Conservation (phyloP, 495 filamentous ascomycete genomes). For the Tuber indicum region DNA sequence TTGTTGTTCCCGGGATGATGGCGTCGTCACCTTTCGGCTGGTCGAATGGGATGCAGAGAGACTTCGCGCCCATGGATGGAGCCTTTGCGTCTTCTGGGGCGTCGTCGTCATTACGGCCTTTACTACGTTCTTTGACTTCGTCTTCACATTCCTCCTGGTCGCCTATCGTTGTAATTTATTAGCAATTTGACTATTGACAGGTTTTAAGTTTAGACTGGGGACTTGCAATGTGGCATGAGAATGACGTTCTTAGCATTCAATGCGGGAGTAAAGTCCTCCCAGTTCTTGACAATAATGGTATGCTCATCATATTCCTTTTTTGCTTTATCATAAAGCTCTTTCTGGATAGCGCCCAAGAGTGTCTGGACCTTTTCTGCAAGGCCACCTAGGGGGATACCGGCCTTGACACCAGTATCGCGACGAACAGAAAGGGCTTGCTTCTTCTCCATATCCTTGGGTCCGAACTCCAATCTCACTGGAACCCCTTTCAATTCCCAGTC, state of each 20-base stretch:
- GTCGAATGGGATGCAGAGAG: slow-evolving; percentile 93
- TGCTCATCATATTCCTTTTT: slow-evolving; percentile 68
- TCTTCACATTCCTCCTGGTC: slow-evolving; percentile 74
- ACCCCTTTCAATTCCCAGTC: slow-evolving; percentile 95
- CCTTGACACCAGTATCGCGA: slow-evolving; percentile 78
- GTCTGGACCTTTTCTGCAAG: slow-evolving; percentile 63
- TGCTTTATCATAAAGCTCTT: slow-evolving; percentile 75
- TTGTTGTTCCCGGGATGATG: too few species aligned
- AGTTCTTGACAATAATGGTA: slow-evolving; percentile 70
- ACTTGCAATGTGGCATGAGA: too few species aligned
- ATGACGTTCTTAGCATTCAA: too few species aligned
- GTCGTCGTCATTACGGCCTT: slow-evolving; percentile 60
- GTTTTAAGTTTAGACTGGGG: background rate
- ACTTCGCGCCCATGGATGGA: slow-evolving; percentile 95
- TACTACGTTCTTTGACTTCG: slow-evolving; percentile 81
- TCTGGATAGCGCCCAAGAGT: slow-evolving; percentile 81
- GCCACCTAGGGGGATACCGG: slow-evolving; percentile 63
- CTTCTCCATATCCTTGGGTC: slow-evolving; percentile 81
- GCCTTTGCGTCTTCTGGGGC: slow-evolving; percentile 68
- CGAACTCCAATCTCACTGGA: slow-evolving; percentile 87
- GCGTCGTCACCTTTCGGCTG: slow-evolving; percentile 63
- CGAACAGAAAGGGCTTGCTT: slow-evolving; percentile 76
- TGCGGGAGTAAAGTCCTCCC: slow-evolving; percentile 90
- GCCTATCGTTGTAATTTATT: slow-evolving; percentile 16
- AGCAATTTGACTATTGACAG: background rate